A percentile compares a stretch with the other conserved stretches of the same genome.
phyloP scores from a whole-genome alignment of 257 asterid species.

The Echium plantagineum region DNA sequence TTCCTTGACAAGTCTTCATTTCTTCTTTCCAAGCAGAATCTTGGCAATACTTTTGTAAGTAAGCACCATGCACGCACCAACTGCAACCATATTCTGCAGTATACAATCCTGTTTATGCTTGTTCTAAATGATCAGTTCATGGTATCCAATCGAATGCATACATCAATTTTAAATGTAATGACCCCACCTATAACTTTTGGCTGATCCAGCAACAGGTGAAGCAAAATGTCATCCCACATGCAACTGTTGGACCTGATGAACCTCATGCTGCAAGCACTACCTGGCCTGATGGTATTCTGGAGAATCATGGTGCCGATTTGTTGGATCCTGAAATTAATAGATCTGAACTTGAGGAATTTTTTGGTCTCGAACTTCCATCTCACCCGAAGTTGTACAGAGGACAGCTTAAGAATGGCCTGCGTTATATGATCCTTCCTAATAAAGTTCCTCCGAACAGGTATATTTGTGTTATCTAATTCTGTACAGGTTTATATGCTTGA shows the following conservation, averaged over 20 bases:
- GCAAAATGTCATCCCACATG: conserved; percentile 36
- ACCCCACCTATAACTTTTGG: background rate
- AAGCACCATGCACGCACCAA: background rate
- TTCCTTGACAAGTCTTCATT: conserved; percentile 57
- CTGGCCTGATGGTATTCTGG: conserved; percentile 81
- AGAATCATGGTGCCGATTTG: conserved; percentile 50
- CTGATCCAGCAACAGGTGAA: conserved; percentile 26
- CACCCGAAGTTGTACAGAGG: conserved; percentile 95
- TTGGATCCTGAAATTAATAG: conserved; percentile 55
- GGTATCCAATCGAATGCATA: background rate
- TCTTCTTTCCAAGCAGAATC: conserved; percentile 21
- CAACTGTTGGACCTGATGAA: conserved; percentile 95
- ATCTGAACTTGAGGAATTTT: conserved; percentile 51
- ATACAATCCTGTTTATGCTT: background rate
- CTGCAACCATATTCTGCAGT: background rate
- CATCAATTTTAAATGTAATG: background rate
- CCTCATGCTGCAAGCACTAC: conserved; percentile 98
- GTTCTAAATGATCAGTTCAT: too few species aligned
- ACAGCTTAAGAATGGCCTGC: conserved; percentile 87
- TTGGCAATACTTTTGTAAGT: background rate
- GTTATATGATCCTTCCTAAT: conserved; percentile 87
- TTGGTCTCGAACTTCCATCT: conserved; percentile 62
- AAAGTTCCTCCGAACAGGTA: conserved; percentile 93
- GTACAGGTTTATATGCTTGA: background rate
- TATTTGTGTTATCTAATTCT: background rate